phyloP scores from a whole-genome alignment of 495 filamentous ascomycete genomes.

The Aspergillus biplanus region DNA sequence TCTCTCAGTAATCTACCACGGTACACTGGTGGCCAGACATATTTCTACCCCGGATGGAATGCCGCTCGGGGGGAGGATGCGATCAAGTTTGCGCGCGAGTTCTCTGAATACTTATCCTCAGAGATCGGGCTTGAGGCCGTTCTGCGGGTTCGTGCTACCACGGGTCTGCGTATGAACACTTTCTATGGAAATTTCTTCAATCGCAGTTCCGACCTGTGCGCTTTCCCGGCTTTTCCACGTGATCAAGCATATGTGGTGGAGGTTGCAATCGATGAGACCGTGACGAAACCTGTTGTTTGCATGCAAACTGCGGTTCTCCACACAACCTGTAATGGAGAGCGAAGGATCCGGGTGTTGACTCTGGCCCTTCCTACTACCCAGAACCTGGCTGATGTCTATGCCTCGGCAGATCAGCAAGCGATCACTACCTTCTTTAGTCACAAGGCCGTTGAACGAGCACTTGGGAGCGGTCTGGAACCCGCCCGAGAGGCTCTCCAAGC shows the following conservation, averaged over 20 bases:
- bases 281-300: constrained; percentile 92
- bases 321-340: constrained; percentile 96
- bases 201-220: constrained; percentile 92
- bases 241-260: constrained; percentile 99
- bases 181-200: constrained; percentile 99
- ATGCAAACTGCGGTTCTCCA: constrained; percentile 96
- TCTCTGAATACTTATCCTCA: constrained; percentile 91
- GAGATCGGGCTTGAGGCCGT: constrained; percentile 97
- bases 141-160: constrained; percentile 91
- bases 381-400: constrained; percentile 87
- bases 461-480: constrained; percentile 85
- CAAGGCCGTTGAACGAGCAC: constrained; percentile 90
- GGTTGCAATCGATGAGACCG: constrained; percentile 93
- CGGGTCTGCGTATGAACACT: constrained; percentile 91
- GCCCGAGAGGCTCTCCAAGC: constrained; percentile 87
- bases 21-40: constrained; percentile 97
- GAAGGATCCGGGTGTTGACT: constrained; percentile 92
- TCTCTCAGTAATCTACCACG: constrained; percentile 91
- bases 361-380: constrained; percentile 90
- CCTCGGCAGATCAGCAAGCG: constrained; percentile 90
- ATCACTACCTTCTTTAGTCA: constrained; percentile 94
- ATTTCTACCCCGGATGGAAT: constrained; percentile 98
- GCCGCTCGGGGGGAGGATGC: constrained; percentile 91
- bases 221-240: constrained; percentile 95
- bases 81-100: constrained; percentile 95